phyloP scores from a whole-genome alignment of 768 basidiomycete species.

The Leccinum subgranulosum region DNA sequence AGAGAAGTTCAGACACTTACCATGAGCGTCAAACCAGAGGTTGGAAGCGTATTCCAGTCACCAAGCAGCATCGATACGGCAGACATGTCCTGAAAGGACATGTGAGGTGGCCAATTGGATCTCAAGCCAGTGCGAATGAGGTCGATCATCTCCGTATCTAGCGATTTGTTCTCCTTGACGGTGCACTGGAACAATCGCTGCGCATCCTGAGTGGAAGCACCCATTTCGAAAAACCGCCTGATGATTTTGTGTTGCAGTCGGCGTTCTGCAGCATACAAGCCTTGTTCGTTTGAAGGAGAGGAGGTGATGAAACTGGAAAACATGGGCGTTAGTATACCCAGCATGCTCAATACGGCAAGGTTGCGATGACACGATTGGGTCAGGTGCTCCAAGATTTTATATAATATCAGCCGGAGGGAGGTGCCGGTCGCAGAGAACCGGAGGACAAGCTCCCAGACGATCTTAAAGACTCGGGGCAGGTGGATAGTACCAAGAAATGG shows the following conservation, averaged over 20 bases:
- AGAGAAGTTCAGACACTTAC: slow-evolving; percentile 31
- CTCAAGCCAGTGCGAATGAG: slow-evolving; percentile 68
- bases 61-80: slow-evolving; percentile 48
- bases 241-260: slow-evolving; percentile 60
- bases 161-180: slow-evolving; percentile 43
- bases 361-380: slow-evolving; percentile 64
- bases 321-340: slow-evolving; percentile 50
- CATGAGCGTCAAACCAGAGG: slow-evolving; percentile 71
- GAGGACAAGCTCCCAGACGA: slow-evolving; percentile 52
- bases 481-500: slow-evolving; percentile 47
- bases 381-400: slow-evolving; percentile 63
- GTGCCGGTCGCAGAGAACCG: slow-evolving; percentile 30
- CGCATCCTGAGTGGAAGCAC: slow-evolving; percentile 63
- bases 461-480: slow-evolving; percentile 57
- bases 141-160: slow-evolving; percentile 67
- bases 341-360: slow-evolving; percentile 59
- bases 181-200: slow-evolving; percentile 59
- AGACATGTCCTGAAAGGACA: slow-evolving; percentile 61
- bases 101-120: slow-evolving; percentile 75
- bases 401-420: slow-evolving; percentile 28
- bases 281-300: slow-evolving; percentile 15
- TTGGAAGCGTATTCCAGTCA: slow-evolving; percentile 51
- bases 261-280: slow-evolving; percentile 37
- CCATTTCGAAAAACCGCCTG: slow-evolving; percentile 71
- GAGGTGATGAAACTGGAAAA: slow-evolving; percentile 35